Base-by-base conservation (phyloP, 2,329 filamentous ascomycete species). In the Microcyclospora pomicola region DNA sequence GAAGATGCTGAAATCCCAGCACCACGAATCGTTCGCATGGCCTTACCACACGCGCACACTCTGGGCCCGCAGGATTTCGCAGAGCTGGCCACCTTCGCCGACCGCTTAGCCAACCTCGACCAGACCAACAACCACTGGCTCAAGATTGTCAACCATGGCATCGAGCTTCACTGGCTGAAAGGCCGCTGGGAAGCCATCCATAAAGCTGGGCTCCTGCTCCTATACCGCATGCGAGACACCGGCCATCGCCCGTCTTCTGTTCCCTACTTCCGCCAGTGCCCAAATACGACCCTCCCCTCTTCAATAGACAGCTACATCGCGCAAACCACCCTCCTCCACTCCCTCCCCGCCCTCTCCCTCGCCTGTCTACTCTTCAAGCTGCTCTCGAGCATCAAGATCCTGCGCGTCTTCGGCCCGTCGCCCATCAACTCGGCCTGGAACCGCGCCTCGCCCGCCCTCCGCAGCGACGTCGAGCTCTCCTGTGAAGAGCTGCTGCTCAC, bases 361-460 rank as follows among this genome's bases (percentile, higher is more conserved):
- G 56, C 55, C 6, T 52, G 53, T 19, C 33, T 59, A 9, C 42
- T 56, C 9, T 55, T 59, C 44, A 54, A 52, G 9, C 47, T 58
- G 15, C 43, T 52, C 30, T 45, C 49, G 11, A 45, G 42, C 7
- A 47, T 59, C 30, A 50, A 53, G 31, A 52, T 58, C 15, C 37
- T 59, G 13, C 44, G 56, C 2, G 49, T 51, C 30, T 46, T 53
- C 14, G 55, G 55, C 7, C 19, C 19, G 4, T 24, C 19, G 19
- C 19, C 19, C 5, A 24, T 24, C 4, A 24, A 24, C 19, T 24
- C 19, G 5, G 19, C 19, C 19, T 24, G 19, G 19, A 24, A 24
- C 19, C 19, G 19, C 19, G 19, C 19, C 19, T 24, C 19, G 19
- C 19, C 19, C 19, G 19, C 19, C 19, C 19, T 24, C 15, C 38